Base-by-base conservation (phyloP, 805 yeast species). In the Lipomyces kockii region DNA sequence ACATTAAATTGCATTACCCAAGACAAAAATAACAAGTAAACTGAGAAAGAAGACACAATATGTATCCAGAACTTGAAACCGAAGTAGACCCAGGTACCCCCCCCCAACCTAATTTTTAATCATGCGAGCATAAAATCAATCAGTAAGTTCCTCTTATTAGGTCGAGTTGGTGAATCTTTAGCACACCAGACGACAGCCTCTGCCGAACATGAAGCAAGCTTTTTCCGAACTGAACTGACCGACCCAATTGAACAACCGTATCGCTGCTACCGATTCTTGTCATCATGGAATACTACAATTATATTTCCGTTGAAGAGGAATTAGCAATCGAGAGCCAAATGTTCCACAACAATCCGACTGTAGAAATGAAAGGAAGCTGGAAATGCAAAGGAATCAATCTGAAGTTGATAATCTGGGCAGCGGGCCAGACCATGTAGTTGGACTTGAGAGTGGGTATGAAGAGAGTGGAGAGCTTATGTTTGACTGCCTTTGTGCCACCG, bases 401-500 rank as follows among this genome's bases (percentile, higher is more conserved):
- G 75, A 94, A 91, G 78, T 94, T 95, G 69, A 88, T 70, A 63
- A 87, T 74, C 78, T 95, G 98, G 70, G 95, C 90, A 0, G 86
- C 78, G 0, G 98, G 98, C 99, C 98, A 95, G 12, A 94, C 89
- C 61, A 82, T 75, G 93, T 97, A 92, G 77, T 92, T 93, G 20
- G 90, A 83, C 43, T 81, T 76, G 54, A 93, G 78, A 0, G 97
- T 92, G 3, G 84, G 82, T 37, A 80, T 71, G 64, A 87, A 87
- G 79, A 85, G 86, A 86, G 67, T 85, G 83, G 29, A 49, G 62
- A 92, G 81, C 79, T 91, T 93, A 6, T 78, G 83, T 64, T 83
- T 82, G 29, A 92, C 83, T 11, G 89, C 90, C 1, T 84, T 83
- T 76, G 83, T 81, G 56, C 87, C 85, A 1, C 96, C 95, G 54